Evolutionary conservation across 2,329 filamentous ascomycete species (phyloP), one percentile per base, ranked within the genome.

Genomic region (Botrytis pseudocinerea): DNA sequence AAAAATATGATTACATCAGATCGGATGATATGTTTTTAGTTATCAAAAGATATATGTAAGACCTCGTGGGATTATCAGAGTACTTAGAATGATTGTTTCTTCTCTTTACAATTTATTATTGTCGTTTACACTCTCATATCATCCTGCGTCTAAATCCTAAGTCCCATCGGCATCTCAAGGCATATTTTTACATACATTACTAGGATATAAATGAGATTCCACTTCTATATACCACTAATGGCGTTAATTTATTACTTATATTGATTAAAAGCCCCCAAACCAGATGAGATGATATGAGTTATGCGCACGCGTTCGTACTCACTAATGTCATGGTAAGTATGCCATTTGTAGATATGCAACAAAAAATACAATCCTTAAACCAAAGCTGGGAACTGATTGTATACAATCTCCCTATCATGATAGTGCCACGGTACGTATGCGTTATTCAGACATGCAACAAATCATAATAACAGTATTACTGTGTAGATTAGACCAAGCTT

Each of bases 261-360:
- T 40, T 40, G 6, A 6, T 12, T n/a, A 10, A 14, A n/a, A 1
- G 1, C 6, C 0, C 59, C 4, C 12, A 5, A 16, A n/a, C 3
- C 12, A 1, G 10, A 22, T 16, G 0, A 9, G 59, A 40, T 16
- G 7, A 25, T 54, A n/a, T 54, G 3, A 2, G 6, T 8, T 14
- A 0, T 38, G 10, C 2, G 18, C 8, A 6, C 2, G 7, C 22
- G 18, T 59, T 6, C 12, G 14, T 40, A 60, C 51, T 57, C 28
- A 28, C 28, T 7, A n/a, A 40, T 35, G 2, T 16, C 22, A 40
- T 12, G 22, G 32, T 8, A 61, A 3, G 59, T 40, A 61, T 40
- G 35, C 32, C 7, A 22, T 16, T 38, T 38, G 5, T 61, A 60
- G 20, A 35, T 5, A 35, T 59, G 57, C 8, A 35, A 32, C 32